Evolutionary conservation across 495 filamentous ascomycete genomes (phyloP), one percentile per base, ranked within the genome.

Genomic region (Aspergillus wentii): DNA sequence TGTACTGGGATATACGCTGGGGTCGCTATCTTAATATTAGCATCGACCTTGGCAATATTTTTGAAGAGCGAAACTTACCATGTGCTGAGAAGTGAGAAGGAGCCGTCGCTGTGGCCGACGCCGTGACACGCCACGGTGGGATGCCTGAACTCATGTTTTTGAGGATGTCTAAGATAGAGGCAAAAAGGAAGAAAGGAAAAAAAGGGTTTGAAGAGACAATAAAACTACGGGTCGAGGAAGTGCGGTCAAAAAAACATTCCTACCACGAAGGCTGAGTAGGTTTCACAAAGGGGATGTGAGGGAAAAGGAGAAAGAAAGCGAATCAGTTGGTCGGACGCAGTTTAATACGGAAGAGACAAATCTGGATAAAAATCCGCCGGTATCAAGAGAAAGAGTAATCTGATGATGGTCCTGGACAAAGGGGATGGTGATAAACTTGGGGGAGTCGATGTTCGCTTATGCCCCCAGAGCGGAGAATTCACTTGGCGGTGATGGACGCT

Each of bases 1-100:
- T 65, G 71, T 13, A 76, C 72, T 40, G 69, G 62, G 29, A 64
- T 69, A 47, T 73, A 76, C 36, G 72, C 71, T 48, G 68, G 64
- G 32, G 59, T 47, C 13, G 57, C 66, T 70, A 40, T 9, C 17
- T 17, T 4, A 21, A 30, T 17, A 33, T 57, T 45, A 60, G 28
- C 21, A 15, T 16, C 31, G 27, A 27, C 23, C 29, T 16, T 16
- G 13, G 14, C 5, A 28, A 26, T 16, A 23, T 28, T 2, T 13
- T 13, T 17, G 14, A 22, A 22, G 11, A 17, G 22, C 15, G 15
- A 22, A 37, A 27, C 65, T 57, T 56, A 71, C 68, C 61, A 53
- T 60, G 43, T 29, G 43, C 20, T 33, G 48, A 35, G 40, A 55
- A 61, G 5, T 55, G 43, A 38, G 49, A 30, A 29, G 54, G 33